Evolutionary conservation across 371 early-diverging fungal genomes (phyloP), one percentile per base, ranked within the genome.

Genomic region (Lichtheimia corymbifera): DNA sequence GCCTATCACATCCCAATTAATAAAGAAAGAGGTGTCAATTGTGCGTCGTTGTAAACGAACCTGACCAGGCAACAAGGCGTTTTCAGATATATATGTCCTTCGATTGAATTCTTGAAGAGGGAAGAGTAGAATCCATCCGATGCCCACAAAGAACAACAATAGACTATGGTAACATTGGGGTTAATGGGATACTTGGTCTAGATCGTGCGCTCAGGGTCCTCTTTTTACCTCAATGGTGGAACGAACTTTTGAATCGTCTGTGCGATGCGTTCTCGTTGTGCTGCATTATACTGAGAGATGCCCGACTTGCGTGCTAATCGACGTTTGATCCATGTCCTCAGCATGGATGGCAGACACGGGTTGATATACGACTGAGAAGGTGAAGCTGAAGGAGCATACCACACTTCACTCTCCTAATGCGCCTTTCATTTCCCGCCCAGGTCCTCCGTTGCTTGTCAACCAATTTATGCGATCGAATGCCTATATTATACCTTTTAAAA

Each of bases 21-120:
- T 28, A 45, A 47, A 7, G 14, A 18, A 47, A 7, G n/a, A 47
- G 2, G 42, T 43, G 35, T 40, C 44, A 15, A 12, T 22, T 6
- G 41, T 17, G 3, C 9, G 20, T 41, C 6, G 0, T 11, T n/a
- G 20, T n/a, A 15, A 25, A 11, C 70, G 12, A 79, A 88, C 89
- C 72, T 86, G 83, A 51, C 86, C 92, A 14, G 90, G 91, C 55
- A 93, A 71, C 62, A 95, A 72, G 3, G 95, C 94, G 57, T 93
- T 95, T 72, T 95, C 95, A 1, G 90, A 89, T 11, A 88, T 74
- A 65, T 91, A 89, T 0, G 88, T 87, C 20, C 58, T 51, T 62
- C 79, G 83, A 56, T 76, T 86, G 58, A 81, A 87, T 17, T 66
- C 67, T 51, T 83, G 77, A 45, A 80, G 77, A 14, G 86, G 83